Evolutionary conservation across 2,329 filamentous ascomycete species (phyloP).

Genomic region (Trichophyton benhamiae): DNA sequence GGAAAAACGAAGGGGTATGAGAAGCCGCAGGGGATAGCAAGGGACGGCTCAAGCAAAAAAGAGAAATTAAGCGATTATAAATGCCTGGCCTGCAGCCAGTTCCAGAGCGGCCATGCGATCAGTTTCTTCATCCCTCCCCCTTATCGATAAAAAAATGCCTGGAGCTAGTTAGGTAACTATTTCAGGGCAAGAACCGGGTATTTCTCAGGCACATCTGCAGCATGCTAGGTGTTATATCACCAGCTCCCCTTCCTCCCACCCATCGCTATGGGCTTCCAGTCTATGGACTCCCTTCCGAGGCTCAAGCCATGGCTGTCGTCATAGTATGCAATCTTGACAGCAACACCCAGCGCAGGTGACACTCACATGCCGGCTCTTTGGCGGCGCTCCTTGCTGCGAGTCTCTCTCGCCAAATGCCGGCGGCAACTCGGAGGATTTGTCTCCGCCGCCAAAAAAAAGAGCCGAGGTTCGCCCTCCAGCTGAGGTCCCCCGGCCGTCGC

Average conservation of each 20-base stretch:
- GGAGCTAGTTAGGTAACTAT: neutral
- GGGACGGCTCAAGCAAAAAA: neutral
- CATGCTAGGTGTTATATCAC: neutral
- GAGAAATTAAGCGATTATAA: slow-evolving; percentile 1
- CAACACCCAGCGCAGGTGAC: neutral
- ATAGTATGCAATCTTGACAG: neutral
- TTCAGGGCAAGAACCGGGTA: slow-evolving; percentile 1
- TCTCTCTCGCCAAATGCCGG: neutral
- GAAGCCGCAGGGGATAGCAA: neutral
- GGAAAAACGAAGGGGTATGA: neutral
- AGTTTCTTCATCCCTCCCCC: neutral
- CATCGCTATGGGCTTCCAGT: neutral
- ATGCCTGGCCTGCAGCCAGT: neutral
- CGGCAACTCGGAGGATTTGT: neutral
- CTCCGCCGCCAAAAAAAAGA: neutral
- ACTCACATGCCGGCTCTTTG: slow-evolving; percentile 4
- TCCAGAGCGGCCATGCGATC: slow-evolving; percentile 1
- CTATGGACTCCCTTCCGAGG: neutral
- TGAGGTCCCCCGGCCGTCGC: too few relatives aligned
- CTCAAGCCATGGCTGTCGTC: neutral
- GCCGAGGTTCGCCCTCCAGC: neutral
- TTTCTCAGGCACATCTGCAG: neutral
- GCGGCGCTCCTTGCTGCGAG: neutral
- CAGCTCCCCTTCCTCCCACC: neutral
- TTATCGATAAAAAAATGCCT: neutral